phyloP scores from a whole-genome alignment of 345 rosid species.

The Brassica cretica region DNA sequence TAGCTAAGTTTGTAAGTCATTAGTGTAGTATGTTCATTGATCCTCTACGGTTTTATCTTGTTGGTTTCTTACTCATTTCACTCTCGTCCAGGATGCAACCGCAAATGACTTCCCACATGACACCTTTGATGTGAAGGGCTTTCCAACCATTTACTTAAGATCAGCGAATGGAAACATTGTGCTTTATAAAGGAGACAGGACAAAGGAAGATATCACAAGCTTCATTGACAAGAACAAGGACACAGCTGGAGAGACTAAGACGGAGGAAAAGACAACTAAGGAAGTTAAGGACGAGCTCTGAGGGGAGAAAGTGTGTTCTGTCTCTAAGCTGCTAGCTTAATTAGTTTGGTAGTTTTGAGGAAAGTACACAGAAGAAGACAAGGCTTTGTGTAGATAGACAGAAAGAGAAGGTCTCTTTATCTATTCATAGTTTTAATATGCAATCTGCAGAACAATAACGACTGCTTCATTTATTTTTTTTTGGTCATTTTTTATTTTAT shows the following conservation, averaged over 20 bases:
- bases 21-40: not conserved
- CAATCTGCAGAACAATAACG: conserved; percentile 14
- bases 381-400: not conserved
- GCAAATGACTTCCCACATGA: conserved; percentile 70
- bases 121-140: conserved; percentile 75
- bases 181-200: conserved; percentile 72
- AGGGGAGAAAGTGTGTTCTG: conserved; percentile 30
- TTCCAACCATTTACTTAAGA: conserved; percentile 77
- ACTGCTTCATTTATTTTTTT: conserved; percentile 3
- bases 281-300: conserved; percentile 63
- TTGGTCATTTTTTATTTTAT: not conserved
- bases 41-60: not conserved
- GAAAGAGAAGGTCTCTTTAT: conserved; percentile 11
- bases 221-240: conserved; percentile 83
- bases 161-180: conserved; percentile 64
- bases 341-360: conserved; percentile 39
- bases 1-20: conserved; percentile 78
- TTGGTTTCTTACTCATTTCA: not conserved
- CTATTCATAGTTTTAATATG: conserved; percentile 19
- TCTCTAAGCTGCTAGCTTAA: conserved; percentile 37
- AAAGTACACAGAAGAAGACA: conserved; percentile 32
- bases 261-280: conserved; percentile 14
- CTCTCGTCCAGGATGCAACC: conserved; percentile 70
- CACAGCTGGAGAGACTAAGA: conserved; percentile 37
- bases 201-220: conserved; percentile 72